A percentile compares a stretch with the other conserved stretches of the same genome.
These are phyloP conservation scores for Rhytidiadelphus loreus DNA, from an alignment of 225 moss, liverwort and hornwort species.

Conservation along the genomic window DNA sequence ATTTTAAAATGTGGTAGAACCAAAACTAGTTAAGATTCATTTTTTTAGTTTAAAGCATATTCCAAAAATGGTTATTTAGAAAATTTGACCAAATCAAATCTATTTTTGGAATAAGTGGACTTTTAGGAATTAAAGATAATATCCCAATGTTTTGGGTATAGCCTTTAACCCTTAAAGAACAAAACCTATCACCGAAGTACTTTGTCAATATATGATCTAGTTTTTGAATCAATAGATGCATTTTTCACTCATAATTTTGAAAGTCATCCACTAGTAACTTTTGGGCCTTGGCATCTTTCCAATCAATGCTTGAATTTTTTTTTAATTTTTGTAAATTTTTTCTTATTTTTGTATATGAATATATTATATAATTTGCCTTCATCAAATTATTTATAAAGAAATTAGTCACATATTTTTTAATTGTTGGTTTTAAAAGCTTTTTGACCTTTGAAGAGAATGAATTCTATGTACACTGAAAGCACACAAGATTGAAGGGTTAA, in stretches of 20 bases:
- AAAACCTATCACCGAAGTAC: background rate
- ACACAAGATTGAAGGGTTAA: fast-evolving
- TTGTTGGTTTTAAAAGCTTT: background rate
- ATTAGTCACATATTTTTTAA: background rate
- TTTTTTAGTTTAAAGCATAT: too few relatives aligned
- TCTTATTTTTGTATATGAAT: background rate
- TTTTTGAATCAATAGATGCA: too few relatives aligned
- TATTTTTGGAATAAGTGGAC: fast-evolving
- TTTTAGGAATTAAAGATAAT: background rate
- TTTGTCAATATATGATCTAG: background rate
- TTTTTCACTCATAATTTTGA: background rate
- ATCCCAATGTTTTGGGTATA: fast-evolving
- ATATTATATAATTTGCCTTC: background rate
- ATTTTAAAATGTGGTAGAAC: background rate
- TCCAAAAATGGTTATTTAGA: background rate
- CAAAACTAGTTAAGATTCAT: background rate
- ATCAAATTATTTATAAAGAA: background rate
- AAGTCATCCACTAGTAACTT: background rate
- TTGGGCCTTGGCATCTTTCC: background rate
- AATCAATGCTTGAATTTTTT: too few relatives aligned
- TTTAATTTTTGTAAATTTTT: background rate
- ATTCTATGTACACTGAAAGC: background rate
- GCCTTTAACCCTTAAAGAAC: fast-evolving
- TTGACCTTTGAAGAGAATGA: background rate
- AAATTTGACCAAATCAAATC: background rate